Evolutionary conservation across 805 yeast genomes (phyloP), one percentile per base, ranked within the genome.

Genomic region (Hanseniaspora nectarophila): DNA sequence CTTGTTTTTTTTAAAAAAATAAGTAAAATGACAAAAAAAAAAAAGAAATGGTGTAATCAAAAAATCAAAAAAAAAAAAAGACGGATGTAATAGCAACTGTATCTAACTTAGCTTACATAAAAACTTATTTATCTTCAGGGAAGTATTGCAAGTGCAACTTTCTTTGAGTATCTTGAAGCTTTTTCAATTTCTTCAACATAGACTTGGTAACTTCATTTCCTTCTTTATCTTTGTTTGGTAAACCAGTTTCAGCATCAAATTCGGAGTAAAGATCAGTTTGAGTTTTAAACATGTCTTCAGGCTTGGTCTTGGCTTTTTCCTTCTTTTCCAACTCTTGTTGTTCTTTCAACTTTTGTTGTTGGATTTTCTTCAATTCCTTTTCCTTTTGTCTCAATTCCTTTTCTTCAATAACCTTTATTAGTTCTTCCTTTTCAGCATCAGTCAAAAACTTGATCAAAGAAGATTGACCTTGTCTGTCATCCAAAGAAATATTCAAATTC

Each of bases 161-260:
- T 63, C 80, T 80, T 65, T 92, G 98, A 45, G 75, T 81, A 51
- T 81, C 86, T 66, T 78, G 80, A 61, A 74, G 82, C 69, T 92
- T 92, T 56, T 71, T 67, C 58, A 92, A 71, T 69, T 90, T 90
- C 76, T 92, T 92, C 55, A 72, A 71, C 70, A 82, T 78, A 64
- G 95, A 85, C 71, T 92, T 92, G 38, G 92, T 75, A 5, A 92
- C 74, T 57, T 84, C 92, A 58, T 80, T 86, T 12, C 97, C 97
- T 9, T 77, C 78, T 32, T 70, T 73, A 57, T 81, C 85, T 62
- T 78, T 80, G 0, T 80, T 73, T 18, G 98, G 98, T 16, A 92
- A 54, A 1, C 98, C 98, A 46, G 45, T 38, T 33, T 74, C 67
- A 24, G 75, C 89, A 63, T 92, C 97, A 85, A 90, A 92, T 62